Evolutionary conservation across 495 filamentous ascomycete genomes (phyloP).

Genomic region (Astrothelium macrocarpum): DNA sequence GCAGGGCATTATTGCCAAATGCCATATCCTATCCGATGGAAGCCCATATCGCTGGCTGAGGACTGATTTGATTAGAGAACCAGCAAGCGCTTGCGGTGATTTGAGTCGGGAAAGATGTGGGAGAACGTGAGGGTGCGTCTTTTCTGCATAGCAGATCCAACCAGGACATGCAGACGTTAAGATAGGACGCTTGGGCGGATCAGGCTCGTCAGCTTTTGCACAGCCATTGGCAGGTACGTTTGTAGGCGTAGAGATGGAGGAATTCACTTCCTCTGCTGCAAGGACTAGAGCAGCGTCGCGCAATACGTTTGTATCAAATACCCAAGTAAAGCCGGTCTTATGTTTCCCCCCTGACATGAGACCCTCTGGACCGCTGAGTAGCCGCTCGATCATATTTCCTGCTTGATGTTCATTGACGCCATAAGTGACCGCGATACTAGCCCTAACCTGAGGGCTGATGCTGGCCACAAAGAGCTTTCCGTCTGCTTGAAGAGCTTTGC

Average conservation of each 20-base stretch:
- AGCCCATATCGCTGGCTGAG: slow-evolving; percentile 61
- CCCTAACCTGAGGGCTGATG: slow-evolving; percentile 81
- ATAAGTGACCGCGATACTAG: slow-evolving; percentile 75
- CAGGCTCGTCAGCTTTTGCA: slow-evolving; percentile 4
- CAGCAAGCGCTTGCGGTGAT: slow-evolving; percentile 84
- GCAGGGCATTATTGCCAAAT: slow-evolving; percentile 92
- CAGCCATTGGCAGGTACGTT: slow-evolving; percentile 19
- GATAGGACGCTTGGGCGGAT: slow-evolving; percentile 56
- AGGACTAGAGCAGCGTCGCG: slow-evolving; percentile 67
- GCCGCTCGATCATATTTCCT: slow-evolving; percentile 69
- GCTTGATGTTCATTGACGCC: slow-evolving; percentile 63
- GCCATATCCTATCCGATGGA: slow-evolving; percentile 76
- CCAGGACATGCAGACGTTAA: slow-evolving; percentile 88
- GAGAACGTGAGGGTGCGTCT: slow-evolving; percentile 86
- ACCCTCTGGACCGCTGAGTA: slow-evolving; percentile 62
- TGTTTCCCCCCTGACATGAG: slow-evolving; percentile 57
- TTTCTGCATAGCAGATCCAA: slow-evolving; percentile 98
- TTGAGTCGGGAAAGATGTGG: slow-evolving; percentile 87
- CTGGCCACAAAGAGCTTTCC: slow-evolving; percentile 77
- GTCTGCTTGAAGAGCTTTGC: neutral
- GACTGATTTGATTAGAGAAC: slow-evolving; percentile 78
- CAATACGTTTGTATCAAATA: slow-evolving; percentile 76
- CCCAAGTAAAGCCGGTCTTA: slow-evolving; percentile 71
- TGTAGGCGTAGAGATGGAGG: slow-evolving; percentile 15
- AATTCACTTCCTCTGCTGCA: slow-evolving; percentile 62